Conservation (phyloP, 1,284 basidiomycete species). For the Trichosporon sp. region DNA sequence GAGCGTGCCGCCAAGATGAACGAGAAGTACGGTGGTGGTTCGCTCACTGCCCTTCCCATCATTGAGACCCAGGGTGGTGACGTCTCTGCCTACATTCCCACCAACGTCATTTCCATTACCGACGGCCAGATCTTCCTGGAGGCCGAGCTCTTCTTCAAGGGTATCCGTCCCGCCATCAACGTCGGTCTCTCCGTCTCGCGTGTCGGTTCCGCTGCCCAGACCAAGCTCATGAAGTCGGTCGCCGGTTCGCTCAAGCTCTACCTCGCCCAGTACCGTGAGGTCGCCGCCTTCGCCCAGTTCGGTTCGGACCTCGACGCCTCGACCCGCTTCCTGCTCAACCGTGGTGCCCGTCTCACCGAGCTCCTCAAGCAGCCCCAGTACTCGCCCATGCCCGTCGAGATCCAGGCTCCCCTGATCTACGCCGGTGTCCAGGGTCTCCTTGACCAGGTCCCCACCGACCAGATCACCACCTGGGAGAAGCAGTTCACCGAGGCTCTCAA, state of each 20-base stretch:
- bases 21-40: conserved; percentile 96
- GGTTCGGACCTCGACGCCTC: conserved; percentile 99
- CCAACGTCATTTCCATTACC: conserved; percentile 92
- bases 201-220: conserved; percentile 99
- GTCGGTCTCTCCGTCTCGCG: conserved; percentile 99
- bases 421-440: conserved; percentile 99
- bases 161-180: conserved; percentile 98
- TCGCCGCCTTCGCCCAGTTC: conserved; percentile 94
- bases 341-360: conserved; percentile 98
- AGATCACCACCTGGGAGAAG: conserved; percentile 93
- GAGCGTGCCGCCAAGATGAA: conserved; percentile 99
- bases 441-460: conserved; percentile 87
- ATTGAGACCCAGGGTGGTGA: conserved; percentile 99
- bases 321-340: conserved; percentile 92
- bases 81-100: conserved; percentile 92
- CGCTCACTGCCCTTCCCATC: conserved; percentile 96
- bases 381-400: conserved; percentile 77
- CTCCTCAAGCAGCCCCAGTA: conserved; percentile 99
- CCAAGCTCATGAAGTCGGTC: conserved; percentile 99
- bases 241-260: conserved; percentile 99
- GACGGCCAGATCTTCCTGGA: conserved; percentile 99
- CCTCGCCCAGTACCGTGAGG: conserved; percentile 99
- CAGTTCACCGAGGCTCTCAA: conserved; percentile 66
- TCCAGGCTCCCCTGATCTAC: conserved; percentile 98
- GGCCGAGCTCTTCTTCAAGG: conserved; percentile 99